Percentiles rank a stretch among this genome's conserved stretches.
Evolutionary conservation across 1,139 yeast species (phyloP).

Genomic region (Kazachstania sp.): DNA sequence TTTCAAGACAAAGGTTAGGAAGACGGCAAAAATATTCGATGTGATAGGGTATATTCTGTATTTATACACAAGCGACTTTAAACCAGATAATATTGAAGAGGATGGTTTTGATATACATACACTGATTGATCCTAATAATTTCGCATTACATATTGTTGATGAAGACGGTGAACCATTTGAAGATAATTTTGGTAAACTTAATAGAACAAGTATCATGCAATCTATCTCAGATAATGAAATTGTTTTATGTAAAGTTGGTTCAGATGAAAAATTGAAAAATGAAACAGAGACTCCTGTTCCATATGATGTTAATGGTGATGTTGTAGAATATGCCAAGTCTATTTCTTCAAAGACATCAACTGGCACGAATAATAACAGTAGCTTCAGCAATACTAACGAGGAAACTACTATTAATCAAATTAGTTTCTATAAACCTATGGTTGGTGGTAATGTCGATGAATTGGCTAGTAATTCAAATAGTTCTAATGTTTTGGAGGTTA

Average conservation of each 20-base stretch:
- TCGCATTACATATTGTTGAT: conserved; percentile 64
- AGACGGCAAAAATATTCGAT: conserved; percentile 47
- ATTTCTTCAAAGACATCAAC: conserved; percentile 4
- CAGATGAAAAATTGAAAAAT: conserved; percentile 33
- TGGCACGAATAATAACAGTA: conserved; percentile 1
- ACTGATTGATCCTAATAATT: conserved; percentile 46
- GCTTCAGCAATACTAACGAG: not conserved
- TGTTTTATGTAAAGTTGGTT: conserved; percentile 44
- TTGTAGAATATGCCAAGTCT: conserved; percentile 8
- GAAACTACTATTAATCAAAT: conserved; percentile 26
- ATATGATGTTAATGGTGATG: conserved; percentile 29
- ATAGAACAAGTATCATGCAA: conserved; percentile 44
- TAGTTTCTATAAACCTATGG: conserved; percentile 33
- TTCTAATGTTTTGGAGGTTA: conserved; percentile 19
- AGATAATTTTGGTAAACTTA: conserved; percentile 60
- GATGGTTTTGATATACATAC: conserved; percentile 16
- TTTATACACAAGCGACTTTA: conserved; percentile 21
- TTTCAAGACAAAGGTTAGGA: conserved; percentile 35
- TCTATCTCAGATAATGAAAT: conserved; percentile 64
- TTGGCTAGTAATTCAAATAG: conserved; percentile 16
- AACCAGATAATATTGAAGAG: conserved; percentile 16
- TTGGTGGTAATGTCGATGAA: conserved; percentile 21
- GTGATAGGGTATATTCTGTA: conserved; percentile 54
- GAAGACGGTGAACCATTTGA: conserved; percentile 78
- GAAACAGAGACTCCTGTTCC: conserved; percentile 48